Evolutionary conservation across 257 asterid species (phyloP).

Genomic region (Solanum virginianum): DNA sequence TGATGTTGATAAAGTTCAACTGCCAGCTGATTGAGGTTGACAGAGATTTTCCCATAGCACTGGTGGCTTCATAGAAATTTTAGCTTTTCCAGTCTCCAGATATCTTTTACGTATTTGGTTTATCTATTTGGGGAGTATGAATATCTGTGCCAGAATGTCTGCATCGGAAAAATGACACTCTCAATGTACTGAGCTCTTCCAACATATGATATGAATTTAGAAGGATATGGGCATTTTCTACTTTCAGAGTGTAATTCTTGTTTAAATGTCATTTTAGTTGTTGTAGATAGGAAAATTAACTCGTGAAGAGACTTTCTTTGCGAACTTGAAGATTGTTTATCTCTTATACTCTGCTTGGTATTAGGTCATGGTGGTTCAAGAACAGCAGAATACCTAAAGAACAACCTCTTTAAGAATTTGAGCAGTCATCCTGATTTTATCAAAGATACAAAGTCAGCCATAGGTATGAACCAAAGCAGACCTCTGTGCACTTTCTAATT

Average conservation of each 20-base stretch:
- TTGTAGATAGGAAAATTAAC: not conserved
- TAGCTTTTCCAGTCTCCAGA: not conserved
- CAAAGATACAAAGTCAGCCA: slow-evolving; percentile 59
- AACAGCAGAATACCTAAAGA: slow-evolving; percentile 72
- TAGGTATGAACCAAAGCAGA: slow-evolving; percentile 30
- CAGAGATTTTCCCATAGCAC: not conserved
- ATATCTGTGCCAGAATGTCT: not conserved
- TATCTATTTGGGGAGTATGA: not conserved
- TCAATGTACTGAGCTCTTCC: not conserved
- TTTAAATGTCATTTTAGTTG: not conserved
- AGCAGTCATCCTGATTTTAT: slow-evolving; percentile 59
- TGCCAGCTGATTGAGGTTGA: not conserved
- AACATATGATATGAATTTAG: not conserved
- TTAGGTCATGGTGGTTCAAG: slow-evolving; percentile 78
- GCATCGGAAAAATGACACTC: not conserved
- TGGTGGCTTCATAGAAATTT: not conserved
- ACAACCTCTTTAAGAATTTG: slow-evolving; percentile 58
- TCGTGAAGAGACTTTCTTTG: not conserved
- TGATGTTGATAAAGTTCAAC: not conserved
- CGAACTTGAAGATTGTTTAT: not conserved
- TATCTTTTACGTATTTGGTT: not conserved
- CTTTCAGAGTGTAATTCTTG: not conserved
- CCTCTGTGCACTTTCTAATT: not conserved
- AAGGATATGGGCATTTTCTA: not conserved
- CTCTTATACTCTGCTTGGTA: not conserved